Evolutionary conservation across 2,329 filamentous ascomycete genomes (phyloP).

Genomic region (Paecilomyces sp.): DNA sequence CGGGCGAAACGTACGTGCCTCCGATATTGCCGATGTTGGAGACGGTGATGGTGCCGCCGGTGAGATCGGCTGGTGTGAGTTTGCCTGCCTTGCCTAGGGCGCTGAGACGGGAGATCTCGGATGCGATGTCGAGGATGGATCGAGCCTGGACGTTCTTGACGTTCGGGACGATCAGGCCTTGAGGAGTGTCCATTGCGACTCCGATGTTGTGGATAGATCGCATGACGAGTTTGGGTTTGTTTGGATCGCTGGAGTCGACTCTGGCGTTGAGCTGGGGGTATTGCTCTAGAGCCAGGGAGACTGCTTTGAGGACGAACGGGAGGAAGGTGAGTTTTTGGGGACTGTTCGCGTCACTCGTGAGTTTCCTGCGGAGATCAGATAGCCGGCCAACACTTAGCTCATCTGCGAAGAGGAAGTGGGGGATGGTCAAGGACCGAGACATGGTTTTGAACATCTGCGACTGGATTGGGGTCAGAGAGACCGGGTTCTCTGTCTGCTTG

Average conservation of each 20-base stretch:
- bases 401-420: slow-evolving; percentile 92
- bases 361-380: slow-evolving; percentile 61
- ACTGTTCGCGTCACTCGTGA: slow-evolving; percentile 55
- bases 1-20: slow-evolving; percentile 82
- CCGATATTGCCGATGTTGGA: slow-evolving; percentile 96
- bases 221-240: slow-evolving; percentile 68
- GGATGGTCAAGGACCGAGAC: slow-evolving; percentile 84
- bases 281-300: slow-evolving; percentile 73
- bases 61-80: slow-evolving; percentile 66
- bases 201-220: slow-evolving; percentile 89
- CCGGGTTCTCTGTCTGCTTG: slow-evolving; percentile 59
- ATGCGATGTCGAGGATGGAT: slow-evolving; percentile 70
- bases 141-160: slow-evolving; percentile 73
- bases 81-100: slow-evolving; percentile 65
- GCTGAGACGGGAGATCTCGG: slow-evolving; percentile 68
- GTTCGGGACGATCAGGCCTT: slow-evolving; percentile 83
- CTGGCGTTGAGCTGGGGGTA: slow-evolving; percentile 85
- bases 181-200: slow-evolving; percentile 87
- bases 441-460: slow-evolving; percentile 96
- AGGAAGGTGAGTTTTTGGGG: slow-evolving; percentile 75
- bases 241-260: slow-evolving; percentile 57
- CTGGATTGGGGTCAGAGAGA: slow-evolving; percentile 71
- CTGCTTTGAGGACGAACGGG: slow-evolving; percentile 91
- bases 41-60: slow-evolving; percentile 85
- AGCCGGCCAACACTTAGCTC: slow-evolving; percentile 76